Evolutionary conservation across 2,329 filamentous ascomycete genomes (phyloP).

Genomic region (Microdochium paspali): DNA sequence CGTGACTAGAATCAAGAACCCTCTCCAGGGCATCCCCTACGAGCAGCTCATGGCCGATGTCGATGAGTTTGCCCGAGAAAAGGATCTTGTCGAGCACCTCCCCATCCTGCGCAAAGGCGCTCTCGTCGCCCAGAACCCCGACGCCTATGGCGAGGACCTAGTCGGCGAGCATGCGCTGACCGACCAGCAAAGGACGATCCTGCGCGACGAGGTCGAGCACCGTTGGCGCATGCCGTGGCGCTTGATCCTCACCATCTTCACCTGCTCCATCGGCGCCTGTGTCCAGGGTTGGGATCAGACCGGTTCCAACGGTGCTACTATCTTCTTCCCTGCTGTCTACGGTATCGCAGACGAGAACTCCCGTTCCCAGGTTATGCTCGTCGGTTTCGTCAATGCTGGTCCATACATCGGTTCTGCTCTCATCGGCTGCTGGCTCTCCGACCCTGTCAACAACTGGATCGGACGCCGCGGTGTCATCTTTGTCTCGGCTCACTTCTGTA

Average conservation of each 20-base stretch:
- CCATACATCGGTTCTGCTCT: slow-evolving; percentile 35
- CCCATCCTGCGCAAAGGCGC: slow-evolving; percentile 58
- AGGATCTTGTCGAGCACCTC: slow-evolving; percentile 49
- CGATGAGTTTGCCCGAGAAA: slow-evolving; percentile 49
- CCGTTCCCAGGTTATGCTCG: slow-evolving; percentile 23
- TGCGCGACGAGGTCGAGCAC: slow-evolving; percentile 55
- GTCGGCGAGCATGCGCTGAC: slow-evolving; percentile 45
- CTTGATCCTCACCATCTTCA: slow-evolving; percentile 57
- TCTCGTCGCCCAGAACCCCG: slow-evolving; percentile 62
- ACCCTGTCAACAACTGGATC: slow-evolving; percentile 51
- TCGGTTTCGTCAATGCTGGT: slow-evolving; percentile 47
- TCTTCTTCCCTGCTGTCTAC: slow-evolving; percentile 48
- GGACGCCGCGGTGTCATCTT: slow-evolving; percentile 64
- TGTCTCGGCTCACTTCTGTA: slow-evolving; percentile 62
- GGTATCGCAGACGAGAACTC: slow-evolving; percentile 27
- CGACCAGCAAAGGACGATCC: slow-evolving; percentile 46
- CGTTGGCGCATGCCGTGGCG: slow-evolving; percentile 56
- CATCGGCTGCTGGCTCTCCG: slow-evolving; percentile 47
- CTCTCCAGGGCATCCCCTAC: slow-evolving; percentile 37
- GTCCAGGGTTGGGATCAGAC: slow-evolving; percentile 64
- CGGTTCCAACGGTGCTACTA: slow-evolving; percentile 52
- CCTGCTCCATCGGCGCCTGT: slow-evolving; percentile 61
- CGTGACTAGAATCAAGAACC: slow-evolving; percentile 31
- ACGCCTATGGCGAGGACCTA: slow-evolving; percentile 48
- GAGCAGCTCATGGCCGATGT: slow-evolving; percentile 45